These are phyloP conservation scores for Ophiostoma sp. DNA, from an alignment of 2,329 filamentous ascomycete species.

Conservation along the genomic window DNA sequence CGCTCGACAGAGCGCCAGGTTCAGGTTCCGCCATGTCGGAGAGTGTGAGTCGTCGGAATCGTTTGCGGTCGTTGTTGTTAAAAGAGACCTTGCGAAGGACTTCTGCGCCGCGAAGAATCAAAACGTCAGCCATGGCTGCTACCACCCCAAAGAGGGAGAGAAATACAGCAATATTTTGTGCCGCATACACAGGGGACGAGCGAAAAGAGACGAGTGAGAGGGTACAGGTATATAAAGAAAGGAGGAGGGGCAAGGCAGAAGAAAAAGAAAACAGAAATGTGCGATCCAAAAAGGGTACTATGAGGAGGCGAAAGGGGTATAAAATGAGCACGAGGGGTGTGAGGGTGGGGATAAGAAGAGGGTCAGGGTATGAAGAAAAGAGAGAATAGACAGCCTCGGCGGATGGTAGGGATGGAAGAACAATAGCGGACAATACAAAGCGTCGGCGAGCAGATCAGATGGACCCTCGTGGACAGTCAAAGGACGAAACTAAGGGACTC, in stretches of 20 bases:
- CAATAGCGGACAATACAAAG: background rate
- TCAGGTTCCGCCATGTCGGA: conserved; percentile 48
- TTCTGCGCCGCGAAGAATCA: conserved; percentile 45
- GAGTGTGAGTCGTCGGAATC: conserved; percentile 40
- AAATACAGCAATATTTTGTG: background rate
- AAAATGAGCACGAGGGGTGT: conserved; percentile 10
- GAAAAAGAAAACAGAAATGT: background rate
- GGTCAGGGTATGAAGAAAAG: background rate
- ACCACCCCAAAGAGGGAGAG: background rate
- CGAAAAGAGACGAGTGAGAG: background rate
- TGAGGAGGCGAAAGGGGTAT: background rate
- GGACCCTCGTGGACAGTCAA: conserved; percentile 2
- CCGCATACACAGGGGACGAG: background rate
- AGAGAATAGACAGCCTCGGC: background rate
- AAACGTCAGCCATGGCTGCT: conserved; percentile 43
- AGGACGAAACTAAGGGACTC: background rate
- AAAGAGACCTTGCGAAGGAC: conserved; percentile 45
- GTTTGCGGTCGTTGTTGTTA: conserved; percentile 41
- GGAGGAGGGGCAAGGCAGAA: background rate
- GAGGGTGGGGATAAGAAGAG: background rate
- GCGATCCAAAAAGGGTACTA: background rate
- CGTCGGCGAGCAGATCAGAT: conserved; percentile 2
- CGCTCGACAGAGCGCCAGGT: conserved; percentile 19
- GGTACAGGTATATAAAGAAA: background rate
- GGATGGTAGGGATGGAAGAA: background rate